A percentile compares a stretch with the other conserved stretches of the same genome.
Evolutionary conservation across 495 filamentous ascomycete genomes (phyloP).

Genomic region (Penicillium parvum): DNA sequence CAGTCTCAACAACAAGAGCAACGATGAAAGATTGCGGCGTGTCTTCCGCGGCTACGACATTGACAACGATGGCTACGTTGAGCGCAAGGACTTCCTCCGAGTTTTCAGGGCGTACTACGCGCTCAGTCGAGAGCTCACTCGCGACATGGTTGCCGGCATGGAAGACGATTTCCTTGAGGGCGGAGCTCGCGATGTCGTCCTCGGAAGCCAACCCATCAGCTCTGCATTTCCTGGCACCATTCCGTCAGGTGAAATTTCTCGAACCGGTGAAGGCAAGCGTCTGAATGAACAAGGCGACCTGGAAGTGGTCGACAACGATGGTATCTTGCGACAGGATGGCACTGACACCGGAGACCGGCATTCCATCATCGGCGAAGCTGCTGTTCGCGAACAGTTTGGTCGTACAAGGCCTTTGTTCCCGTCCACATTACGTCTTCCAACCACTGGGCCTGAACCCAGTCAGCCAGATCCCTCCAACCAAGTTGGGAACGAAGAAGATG

Average conservation of each 20-base stretch:
- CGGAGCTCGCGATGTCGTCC: slow-evolving; percentile 67
- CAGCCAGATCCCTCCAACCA: background rate
- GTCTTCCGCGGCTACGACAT: slow-evolving; percentile 91
- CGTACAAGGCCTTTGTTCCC: slow-evolving; percentile 38
- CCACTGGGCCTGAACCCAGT: slow-evolving; percentile 10
- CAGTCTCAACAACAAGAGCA: slow-evolving; percentile 67
- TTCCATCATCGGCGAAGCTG: slow-evolving; percentile 44
- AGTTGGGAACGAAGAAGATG: too few species aligned
- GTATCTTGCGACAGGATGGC: slow-evolving; percentile 42
- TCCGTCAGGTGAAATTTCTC: slow-evolving; percentile 52
- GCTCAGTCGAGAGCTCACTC: slow-evolving; percentile 77
- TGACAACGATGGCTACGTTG: slow-evolving; percentile 82
- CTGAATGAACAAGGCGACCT: slow-evolving; percentile 56
- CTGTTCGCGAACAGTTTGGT: slow-evolving; percentile 41
- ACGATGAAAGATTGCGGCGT: slow-evolving; percentile 59
- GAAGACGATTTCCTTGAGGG: slow-evolving; percentile 76
- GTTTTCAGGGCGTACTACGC: slow-evolving; percentile 90
- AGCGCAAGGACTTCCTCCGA: slow-evolving; percentile 82
- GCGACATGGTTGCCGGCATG: slow-evolving; percentile 74
- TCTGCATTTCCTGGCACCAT: slow-evolving; percentile 65
- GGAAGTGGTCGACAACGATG: slow-evolving; percentile 52
- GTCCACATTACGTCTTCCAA: slow-evolving; percentile 26
- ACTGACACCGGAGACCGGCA: slow-evolving; percentile 47
- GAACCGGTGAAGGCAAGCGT: slow-evolving; percentile 61
- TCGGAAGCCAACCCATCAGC: slow-evolving; percentile 73